Base-by-base conservation (phyloP, 2,329 filamentous ascomycete genomes). In the Colletotrichum agaves region DNA sequence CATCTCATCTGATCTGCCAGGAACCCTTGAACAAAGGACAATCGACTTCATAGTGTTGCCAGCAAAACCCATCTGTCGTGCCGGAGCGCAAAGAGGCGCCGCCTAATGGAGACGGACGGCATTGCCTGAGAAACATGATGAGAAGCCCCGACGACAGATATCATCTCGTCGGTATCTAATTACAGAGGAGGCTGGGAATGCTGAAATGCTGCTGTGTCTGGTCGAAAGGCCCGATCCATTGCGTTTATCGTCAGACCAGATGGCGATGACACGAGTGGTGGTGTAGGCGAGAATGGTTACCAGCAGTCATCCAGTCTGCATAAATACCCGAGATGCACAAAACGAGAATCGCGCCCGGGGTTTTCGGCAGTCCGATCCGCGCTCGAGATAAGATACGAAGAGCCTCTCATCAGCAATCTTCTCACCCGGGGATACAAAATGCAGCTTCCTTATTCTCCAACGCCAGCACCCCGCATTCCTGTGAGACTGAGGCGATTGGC, bases 71-170 rank as follows among this genome's bases (percentile, higher is more conserved):
- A 33, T 39, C 17, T 21, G 31, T n/a, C 13, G n/a, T 13, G 17
- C 23, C 8, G 19, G 44, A 7, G 33, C 23, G 11, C 4, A 17
- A 47, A 23, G 31, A 21, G 23, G 5, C 56, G 53, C 39, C 12
- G 10, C 61, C 33, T 13, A 15, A 39, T n/a, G 27, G 17, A 52
- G 27, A 23, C 31, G 19, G 61, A 27, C 46, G 19, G 11, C 39
- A 21, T 46, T 65, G 62, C 19, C 62, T 21, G 44, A 31, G 31
- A 37, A 65, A 65, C 56, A 35, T 27, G 10, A 39, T 15, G 13
- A 17, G 56, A 39, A 57, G 3, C 19, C n/a, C 43, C 31, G 52
- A 19, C 13, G 37, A 10, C 46, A 49, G 15, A 52, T 52, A 23
- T n/a, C 39, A 44, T 57, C 55, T 43, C 11, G n/a, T 13, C 23